A percentile compares a stretch with the other conserved stretches of the same genome.
Conservation (phyloP, 2,329 filamentous ascomycete species). For the Macrophomina phaseolina region DNA sequence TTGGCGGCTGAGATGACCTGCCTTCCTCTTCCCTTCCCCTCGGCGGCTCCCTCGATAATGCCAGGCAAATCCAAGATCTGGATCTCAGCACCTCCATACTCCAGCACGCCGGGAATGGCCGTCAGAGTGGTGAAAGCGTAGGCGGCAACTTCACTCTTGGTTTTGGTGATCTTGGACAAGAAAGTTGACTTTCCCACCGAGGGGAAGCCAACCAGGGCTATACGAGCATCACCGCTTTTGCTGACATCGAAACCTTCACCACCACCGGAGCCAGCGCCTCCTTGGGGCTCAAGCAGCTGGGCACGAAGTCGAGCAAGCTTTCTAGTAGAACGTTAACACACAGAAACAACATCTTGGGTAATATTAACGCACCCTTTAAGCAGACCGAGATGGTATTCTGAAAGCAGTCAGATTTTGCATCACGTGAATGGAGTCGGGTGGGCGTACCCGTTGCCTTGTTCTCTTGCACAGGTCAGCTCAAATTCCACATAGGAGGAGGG, state of each 20-base stretch:
- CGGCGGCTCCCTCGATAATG: slow-evolving; percentile 95
- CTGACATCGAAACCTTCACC: slow-evolving; percentile 87
- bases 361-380: slow-evolving; percentile 78
- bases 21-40: slow-evolving; percentile 92
- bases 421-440: slow-evolving; percentile 23
- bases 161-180: slow-evolving; percentile 98
- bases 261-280: slow-evolving; percentile 76
- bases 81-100: slow-evolving; percentile 97
- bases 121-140: slow-evolving; percentile 98
- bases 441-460: slow-evolving; percentile 95
- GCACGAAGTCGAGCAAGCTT: slow-evolving; percentile 95
- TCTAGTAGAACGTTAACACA: slow-evolving; percentile 53
- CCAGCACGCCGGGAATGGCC: slow-evolving; percentile 94
- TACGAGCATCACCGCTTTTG: slow-evolving; percentile 94
- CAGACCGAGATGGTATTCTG: slow-evolving; percentile 97
- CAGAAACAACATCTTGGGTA: background rate
- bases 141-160: slow-evolving; percentile 91
- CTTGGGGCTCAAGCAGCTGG: slow-evolving; percentile 87
- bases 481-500: background rate
- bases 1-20: slow-evolving; percentile 98
- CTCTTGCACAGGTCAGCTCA: slow-evolving; percentile 64
- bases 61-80: slow-evolving; percentile 96
- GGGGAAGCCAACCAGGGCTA: slow-evolving; percentile 97
- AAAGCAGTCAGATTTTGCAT: slow-evolving; percentile 45
- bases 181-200: slow-evolving; percentile 99